Percentiles rank a stretch among this genome's conserved stretches.
These are phyloP conservation scores for Chrysopogon serrulatus DNA, from an alignment of 176 grass and related monocot genomes.

Conservation along the genomic window DNA sequence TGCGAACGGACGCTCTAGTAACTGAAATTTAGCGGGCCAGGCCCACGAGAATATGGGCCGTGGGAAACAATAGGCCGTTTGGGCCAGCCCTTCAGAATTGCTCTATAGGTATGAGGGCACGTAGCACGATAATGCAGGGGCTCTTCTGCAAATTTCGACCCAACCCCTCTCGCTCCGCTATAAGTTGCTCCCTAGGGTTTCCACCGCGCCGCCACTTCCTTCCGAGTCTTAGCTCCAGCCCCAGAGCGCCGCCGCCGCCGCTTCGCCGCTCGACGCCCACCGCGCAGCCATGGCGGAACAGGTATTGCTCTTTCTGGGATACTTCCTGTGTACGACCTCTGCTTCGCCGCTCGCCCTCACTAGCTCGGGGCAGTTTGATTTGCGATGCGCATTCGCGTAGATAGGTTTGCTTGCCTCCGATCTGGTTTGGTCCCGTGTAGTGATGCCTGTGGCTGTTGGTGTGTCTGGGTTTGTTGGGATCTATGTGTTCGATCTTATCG, in stretches of 20 bases:
- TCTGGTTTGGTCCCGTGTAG: background rate
- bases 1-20: background rate
- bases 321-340: background rate
- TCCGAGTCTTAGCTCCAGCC: background rate
- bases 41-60: background rate
- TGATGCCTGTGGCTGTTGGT: background rate
- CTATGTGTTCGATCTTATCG: background rate
- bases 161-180: background rate
- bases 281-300: constrained; percentile 76
- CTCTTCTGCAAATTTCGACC: background rate
- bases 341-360: background rate
- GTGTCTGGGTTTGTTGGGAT: background rate
- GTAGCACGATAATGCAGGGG: background rate
- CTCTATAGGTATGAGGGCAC: background rate
- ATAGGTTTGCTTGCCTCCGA: background rate
- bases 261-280: background rate
- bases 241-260: constrained; percentile 6
- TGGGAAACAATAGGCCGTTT: accelerated
- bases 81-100: background rate
- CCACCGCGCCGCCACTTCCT: constrained; percentile 14
- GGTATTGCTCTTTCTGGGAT: constrained; percentile 13
- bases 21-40: background rate
- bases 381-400: background rate
- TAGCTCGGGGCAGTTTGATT: background rate
- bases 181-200: constrained; percentile 48